Evolutionary conservation across 2,329 filamentous ascomycete species (phyloP), one percentile per base, ranked within the genome.

Genomic region (Trichoderma arundinaceum): DNA sequence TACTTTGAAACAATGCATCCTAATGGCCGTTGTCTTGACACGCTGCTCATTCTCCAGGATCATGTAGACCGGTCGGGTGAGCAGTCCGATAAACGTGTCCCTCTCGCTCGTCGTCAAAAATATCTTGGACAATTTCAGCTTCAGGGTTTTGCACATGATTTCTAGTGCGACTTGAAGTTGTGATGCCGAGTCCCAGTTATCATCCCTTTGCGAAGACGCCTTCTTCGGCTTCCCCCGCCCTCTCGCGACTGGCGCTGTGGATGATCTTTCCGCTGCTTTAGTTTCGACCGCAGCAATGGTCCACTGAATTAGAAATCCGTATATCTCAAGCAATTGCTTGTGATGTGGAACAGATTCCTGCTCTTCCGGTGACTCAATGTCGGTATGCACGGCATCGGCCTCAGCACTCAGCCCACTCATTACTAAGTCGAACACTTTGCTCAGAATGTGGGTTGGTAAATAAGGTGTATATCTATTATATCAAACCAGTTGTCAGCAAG

Each of bases 1-100:
- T 19, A 98, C 93, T 77, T 97, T 97, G 84, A 97, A 99, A 65
- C 91, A 92, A 79, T 98, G 94, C 92, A 98, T 98, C 54, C 94
- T 88, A 68, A 98, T 94, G 4, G 90, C 83, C 32, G 89, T 95
- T 72, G 86, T 91, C 82, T 98, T 99, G 69, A 94, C 90, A 68
- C 95, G 87, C 74, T 94, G 90, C 77, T 99, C 95, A 77, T 91
- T 97, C 80, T 99, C 95, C 48, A 99, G 83, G 28, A 99, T 86
- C 78, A 97, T 87, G 77, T 98, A 99, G 10, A 97, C 91, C 1
- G 95, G 94, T 44, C 95, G 86, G 0, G 95, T 98, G 71, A 99
- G 90, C 0, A 99, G 84, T 62, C 91, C 89, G 68, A 99, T 90
- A 72, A 99, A 97, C 0, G 93, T 97, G 74, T 99, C 95, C 68